Evolutionary conservation across 2,329 filamentous ascomycete species (phyloP).

Genomic region (Orbilia javanica): DNA sequence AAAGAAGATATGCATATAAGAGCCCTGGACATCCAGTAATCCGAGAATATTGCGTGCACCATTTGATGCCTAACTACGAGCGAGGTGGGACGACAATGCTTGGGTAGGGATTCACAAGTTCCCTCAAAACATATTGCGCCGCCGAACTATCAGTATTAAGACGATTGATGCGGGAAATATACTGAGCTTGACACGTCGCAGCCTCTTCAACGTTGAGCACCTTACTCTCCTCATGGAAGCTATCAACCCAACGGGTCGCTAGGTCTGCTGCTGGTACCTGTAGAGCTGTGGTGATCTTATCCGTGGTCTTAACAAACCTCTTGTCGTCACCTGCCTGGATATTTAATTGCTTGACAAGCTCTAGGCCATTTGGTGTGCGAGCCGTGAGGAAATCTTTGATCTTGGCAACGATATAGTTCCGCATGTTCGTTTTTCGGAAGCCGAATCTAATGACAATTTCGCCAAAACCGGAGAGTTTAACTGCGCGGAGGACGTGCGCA

Average conservation of each 20-base stretch:
- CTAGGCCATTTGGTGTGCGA: not conserved
- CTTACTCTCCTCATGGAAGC: conserved; percentile 6
- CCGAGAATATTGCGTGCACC: too few relatives aligned
- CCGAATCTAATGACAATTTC: conserved; percentile 30
- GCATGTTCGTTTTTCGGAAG: conserved; percentile 30
- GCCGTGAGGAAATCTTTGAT: conserved; percentile 10
- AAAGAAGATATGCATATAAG: not conserved
- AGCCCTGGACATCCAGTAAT: not conserved
- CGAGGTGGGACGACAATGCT: not conserved
- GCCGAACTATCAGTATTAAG: not conserved
- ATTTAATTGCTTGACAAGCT: conserved; percentile 8
- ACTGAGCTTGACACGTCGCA: not conserved
- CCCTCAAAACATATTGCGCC: conserved; percentile 19
- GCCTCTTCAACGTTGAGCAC: not conserved
- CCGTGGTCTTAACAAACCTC: not conserved
- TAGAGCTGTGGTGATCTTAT: not conserved
- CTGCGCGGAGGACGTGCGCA: conserved; percentile 5
- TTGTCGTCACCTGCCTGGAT: conserved; percentile 1
- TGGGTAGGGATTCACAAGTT: conserved; percentile 21
- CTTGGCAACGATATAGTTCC: conserved; percentile 18
- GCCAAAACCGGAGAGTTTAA: conserved; percentile 17
- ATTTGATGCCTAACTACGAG: not conserved
- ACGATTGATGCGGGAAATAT: not conserved
- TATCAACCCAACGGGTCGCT: conserved; percentile 23
- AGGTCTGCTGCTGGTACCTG: not conserved